Conservation (phyloP, 2,329 filamentous ascomycete species). For the Ascochyta viciae-villosae region DNA sequence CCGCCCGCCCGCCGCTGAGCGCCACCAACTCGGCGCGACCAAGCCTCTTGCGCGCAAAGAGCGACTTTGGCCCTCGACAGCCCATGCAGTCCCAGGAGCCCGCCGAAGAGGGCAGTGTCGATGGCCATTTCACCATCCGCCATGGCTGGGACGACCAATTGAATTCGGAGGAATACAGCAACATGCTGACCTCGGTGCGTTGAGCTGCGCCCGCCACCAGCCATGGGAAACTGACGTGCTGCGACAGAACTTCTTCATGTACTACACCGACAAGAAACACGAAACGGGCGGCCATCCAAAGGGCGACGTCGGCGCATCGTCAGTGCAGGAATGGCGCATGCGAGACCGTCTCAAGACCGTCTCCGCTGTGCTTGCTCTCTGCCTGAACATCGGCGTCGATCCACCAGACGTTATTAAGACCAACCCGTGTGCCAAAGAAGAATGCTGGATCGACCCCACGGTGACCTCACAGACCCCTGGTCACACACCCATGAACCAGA, state of each 20-base stretch:
- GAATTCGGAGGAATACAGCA: constrained; percentile 87
- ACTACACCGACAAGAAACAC: constrained; percentile 97
- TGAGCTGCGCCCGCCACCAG: constrained; percentile 1
- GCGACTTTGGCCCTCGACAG: constrained; percentile 63
- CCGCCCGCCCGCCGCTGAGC: constrained; percentile 60
- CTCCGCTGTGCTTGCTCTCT: constrained; percentile 90
- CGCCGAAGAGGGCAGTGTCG: constrained; percentile 54
- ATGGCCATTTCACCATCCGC: constrained; percentile 66
- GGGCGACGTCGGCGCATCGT: constrained; percentile 57
- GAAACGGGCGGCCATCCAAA: constrained; percentile 91
- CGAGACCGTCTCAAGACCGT: constrained; percentile 95
- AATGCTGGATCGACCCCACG: constrained; percentile 96
- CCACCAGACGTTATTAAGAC: constrained; percentile 97
- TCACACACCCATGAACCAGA: constrained; percentile 86
- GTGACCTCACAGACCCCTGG: constrained; percentile 72
- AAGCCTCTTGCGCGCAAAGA: constrained; percentile 62
- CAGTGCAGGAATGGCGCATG: constrained; percentile 95
- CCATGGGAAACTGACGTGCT: constrained; percentile 16
- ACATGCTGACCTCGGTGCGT: constrained; percentile 79
- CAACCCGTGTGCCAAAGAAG: constrained; percentile 87
- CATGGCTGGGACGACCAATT: constrained; percentile 95
- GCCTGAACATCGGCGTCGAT: constrained; percentile 96
- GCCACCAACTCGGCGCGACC: constrained; percentile 53
- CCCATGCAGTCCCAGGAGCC: constrained; percentile 30
- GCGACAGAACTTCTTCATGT: constrained; percentile 95